Conservation (phyloP, 1,284 basidiomycete genomes). For the Gomphus sp. region DNA sequence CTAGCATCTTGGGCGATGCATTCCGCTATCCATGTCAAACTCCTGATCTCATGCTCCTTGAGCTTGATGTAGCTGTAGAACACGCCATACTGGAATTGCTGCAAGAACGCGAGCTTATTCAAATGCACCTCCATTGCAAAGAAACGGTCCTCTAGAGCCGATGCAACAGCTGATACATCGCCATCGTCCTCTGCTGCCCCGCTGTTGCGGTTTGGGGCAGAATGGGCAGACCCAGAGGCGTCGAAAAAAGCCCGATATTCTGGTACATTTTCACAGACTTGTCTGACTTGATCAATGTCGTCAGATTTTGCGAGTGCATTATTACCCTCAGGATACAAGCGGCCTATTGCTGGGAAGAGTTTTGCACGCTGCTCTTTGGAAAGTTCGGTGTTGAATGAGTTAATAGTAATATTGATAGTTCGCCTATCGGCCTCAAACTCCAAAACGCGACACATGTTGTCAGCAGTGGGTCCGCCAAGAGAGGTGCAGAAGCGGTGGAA, state of each 20-base stretch:
- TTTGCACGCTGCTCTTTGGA: slow-evolving; percentile 94
- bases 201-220: slow-evolving; percentile 20
- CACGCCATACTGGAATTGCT: slow-evolving; percentile 90
- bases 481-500: slow-evolving; percentile 81
- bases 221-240: slow-evolving; percentile 30
- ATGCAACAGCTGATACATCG: slow-evolving; percentile 26
- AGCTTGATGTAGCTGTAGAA: slow-evolving; percentile 95
- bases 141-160: slow-evolving; percentile 82
- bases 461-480: slow-evolving; percentile 77
- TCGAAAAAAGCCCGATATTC: slow-evolving; percentile 93
- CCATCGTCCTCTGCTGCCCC: slow-evolving; percentile 42
- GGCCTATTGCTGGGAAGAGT: slow-evolving; percentile 90
- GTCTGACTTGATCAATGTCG: slow-evolving; percentile 89
- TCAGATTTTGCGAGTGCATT: slow-evolving; percentile 91
- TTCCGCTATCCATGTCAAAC: slow-evolving; percentile 95
- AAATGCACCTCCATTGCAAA: slow-evolving; percentile 90
- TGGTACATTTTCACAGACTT: slow-evolving; percentile 78
- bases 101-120: slow-evolving; percentile 90
- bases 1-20: slow-evolving; percentile 93
- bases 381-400: slow-evolving; percentile 95
- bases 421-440: slow-evolving; percentile 96
- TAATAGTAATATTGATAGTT: slow-evolving; percentile 98
- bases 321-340: slow-evolving; percentile 94
- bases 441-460: slow-evolving; percentile 86
- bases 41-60: slow-evolving; percentile 99